A percentile compares a stretch with the other conserved stretches of the same genome.
These are phyloP conservation scores for Uronychia setigera DNA, from an alignment of 73 alveolate genomes.

Conservation along the genomic window DNA sequence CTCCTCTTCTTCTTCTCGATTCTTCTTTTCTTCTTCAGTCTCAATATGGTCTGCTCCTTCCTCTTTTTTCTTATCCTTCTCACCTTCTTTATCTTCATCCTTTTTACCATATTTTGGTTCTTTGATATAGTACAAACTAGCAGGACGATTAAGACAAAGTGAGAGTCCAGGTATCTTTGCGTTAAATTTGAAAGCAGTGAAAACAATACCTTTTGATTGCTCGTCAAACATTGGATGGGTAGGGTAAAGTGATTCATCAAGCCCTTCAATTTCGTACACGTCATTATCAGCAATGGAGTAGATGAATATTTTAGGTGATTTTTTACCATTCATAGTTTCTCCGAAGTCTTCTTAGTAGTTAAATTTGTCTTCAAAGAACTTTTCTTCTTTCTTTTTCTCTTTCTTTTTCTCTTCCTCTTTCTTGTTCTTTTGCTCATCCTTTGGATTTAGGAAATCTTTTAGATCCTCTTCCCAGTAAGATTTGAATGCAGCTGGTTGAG, in stretches of 20 bases:
- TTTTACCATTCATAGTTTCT: conserved; percentile 44
- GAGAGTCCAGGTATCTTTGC: conserved; percentile 37
- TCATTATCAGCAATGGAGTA: conserved; percentile 25
- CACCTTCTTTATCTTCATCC: neutral
- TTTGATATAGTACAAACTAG: conserved; percentile 36
- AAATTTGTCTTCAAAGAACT: conserved; percentile 29
- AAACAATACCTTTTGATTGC: conserved; percentile 46
- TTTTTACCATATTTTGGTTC: conserved; percentile 7
- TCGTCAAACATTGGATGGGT: conserved; percentile 62
- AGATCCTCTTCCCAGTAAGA: conserved; percentile 47
- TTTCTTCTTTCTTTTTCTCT: conserved; percentile 10
- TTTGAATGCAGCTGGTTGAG: conserved; percentile 36
- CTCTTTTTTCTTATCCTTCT: too few species aligned
- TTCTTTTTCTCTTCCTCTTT: conserved; percentile 28
- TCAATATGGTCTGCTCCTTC: neutral
- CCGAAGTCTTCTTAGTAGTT: conserved; percentile 38
- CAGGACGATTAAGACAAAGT: conserved; percentile 52
- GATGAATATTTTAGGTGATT: conserved; percentile 29
- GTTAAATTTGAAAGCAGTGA: conserved; percentile 20
- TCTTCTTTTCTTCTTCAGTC: conserved; percentile 8
- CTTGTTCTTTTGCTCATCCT: too few species aligned
- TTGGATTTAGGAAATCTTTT: neutral
- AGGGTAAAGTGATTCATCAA: conserved; percentile 31
- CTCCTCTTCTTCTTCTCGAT: conserved; percentile 17
- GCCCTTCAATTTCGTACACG: conserved; percentile 9